A percentile compares a stretch with the other conserved stretches of the same genome.
phyloP scores from a whole-genome alignment of 176 grass and related monocot genomes.

The Juncus effusus region DNA sequence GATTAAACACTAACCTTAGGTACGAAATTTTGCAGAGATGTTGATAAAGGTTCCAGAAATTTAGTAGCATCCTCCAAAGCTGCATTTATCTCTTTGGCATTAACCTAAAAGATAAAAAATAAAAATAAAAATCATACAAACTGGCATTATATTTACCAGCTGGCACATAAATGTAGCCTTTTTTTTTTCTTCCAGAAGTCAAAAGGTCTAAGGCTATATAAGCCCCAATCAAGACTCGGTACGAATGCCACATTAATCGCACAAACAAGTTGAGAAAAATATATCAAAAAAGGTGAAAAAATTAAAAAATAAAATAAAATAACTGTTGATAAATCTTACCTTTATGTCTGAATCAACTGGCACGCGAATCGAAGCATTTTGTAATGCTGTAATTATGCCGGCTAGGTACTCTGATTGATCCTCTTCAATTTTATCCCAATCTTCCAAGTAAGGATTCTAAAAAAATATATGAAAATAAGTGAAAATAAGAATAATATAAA shows the following conservation, averaged over 20 bases:
- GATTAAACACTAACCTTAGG: slow-evolving; percentile 49
- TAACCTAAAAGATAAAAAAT: slow-evolving; percentile 39
- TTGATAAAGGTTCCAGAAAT: slow-evolving; percentile 41
- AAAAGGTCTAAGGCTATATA: too few relatives aligned
- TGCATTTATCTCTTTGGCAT: slow-evolving; percentile 50
- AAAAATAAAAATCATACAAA: slow-evolving; percentile 16
- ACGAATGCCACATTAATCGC: too few relatives aligned
- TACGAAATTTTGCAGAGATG: slow-evolving; percentile 39
- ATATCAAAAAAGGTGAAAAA: background rate
- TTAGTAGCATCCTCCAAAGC: slow-evolving; percentile 46
- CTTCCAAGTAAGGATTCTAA: slow-evolving; percentile 53
- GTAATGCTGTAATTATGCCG: slow-evolving; percentile 51
- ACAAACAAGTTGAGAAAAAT: too few relatives aligned
- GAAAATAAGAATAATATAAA: background rate
- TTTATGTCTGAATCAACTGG: slow-evolving; percentile 49
- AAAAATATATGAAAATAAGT: slow-evolving; percentile 12
- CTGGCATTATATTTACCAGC: background rate
- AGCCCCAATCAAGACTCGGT: too few relatives aligned
- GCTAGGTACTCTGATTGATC: slow-evolving; percentile 54
- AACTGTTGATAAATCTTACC: slow-evolving; percentile 33
- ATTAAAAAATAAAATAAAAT: slow-evolving; percentile 19
- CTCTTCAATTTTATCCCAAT: slow-evolving; percentile 44
- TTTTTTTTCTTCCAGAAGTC: too few relatives aligned
- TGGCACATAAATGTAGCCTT: too few relatives aligned
- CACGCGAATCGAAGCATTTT: slow-evolving; percentile 55